These are phyloP conservation scores for Penicillium palitans DNA, from an alignment of 2,329 filamentous ascomycete genomes.

Conservation along the genomic window DNA sequence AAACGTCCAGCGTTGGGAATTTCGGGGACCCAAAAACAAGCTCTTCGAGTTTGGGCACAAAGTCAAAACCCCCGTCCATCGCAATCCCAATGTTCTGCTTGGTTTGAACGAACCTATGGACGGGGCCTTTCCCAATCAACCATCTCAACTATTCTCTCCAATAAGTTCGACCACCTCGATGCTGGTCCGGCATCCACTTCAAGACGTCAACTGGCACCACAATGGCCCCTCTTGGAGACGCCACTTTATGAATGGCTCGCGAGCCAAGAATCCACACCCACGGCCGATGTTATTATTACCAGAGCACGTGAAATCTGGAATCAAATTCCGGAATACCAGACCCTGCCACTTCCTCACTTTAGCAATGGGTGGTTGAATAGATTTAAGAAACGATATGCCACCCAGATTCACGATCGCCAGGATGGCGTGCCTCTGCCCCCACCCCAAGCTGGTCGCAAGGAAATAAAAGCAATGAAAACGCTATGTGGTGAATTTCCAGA, in stretches of 20 bases:
- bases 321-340: conserved; percentile 18
- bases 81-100: conserved; percentile 1
- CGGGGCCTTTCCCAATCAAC: conserved; percentile 6
- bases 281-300: conserved; percentile 10
- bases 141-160: conserved; percentile 4
- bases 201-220: conserved; percentile 1
- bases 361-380: conserved; percentile 21
- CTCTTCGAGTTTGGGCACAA: conserved; percentile 6
- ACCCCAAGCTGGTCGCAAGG: neutral
- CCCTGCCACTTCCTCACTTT: conserved; percentile 15
- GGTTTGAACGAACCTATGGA: conserved; percentile 8
- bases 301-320: conserved; percentile 21
- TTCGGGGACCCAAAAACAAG: conserved; percentile 1
- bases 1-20: neutral
- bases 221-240: conserved; percentile 9
- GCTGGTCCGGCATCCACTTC: neutral
- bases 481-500: conserved; percentile 18
- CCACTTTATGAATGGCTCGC: conserved; percentile 5
- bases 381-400: conserved; percentile 2
- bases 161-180: conserved; percentile 4
- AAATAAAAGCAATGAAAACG: conserved; percentile 14
- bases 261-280: neutral
- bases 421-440: neutral
- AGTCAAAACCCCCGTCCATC: conserved; percentile 4
- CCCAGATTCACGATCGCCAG: neutral